Conservation (phyloP, 805 yeast species). For the Teunomyces kruisii region DNA sequence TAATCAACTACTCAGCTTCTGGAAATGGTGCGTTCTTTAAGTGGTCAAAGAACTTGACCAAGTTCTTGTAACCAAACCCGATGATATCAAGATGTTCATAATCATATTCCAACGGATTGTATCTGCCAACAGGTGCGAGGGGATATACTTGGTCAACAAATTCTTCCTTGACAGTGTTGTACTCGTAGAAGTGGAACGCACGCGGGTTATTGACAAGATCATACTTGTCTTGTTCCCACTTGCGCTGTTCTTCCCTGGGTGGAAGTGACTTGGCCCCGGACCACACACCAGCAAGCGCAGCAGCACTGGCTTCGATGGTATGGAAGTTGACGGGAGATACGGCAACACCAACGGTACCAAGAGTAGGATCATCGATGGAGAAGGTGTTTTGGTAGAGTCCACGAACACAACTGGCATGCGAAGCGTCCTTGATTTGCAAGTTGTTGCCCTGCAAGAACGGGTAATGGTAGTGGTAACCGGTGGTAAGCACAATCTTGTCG, state of each 20-base stretch:
- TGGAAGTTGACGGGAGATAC: constrained; percentile 47
- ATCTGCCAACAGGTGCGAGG: constrained; percentile 7
- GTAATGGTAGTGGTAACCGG: constrained; percentile 37
- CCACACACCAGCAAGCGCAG: constrained; percentile 62
- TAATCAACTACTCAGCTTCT: background rate
- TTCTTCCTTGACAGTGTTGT: constrained; percentile 8
- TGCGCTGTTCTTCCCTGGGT: constrained; percentile 33
- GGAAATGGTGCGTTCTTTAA: background rate
- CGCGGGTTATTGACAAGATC: constrained; percentile 7
- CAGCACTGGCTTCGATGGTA: constrained; percentile 50
- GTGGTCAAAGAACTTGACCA: constrained; percentile 7
- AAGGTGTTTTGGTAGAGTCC: constrained; percentile 28
- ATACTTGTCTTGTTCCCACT: constrained; percentile 26
- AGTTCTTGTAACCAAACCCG: constrained; percentile 5
- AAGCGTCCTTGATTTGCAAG: background rate
- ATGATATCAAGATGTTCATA: constrained; percentile 1
- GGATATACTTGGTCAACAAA: background rate
- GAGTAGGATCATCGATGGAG: constrained; percentile 41
- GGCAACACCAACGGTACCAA: constrained; percentile 42
- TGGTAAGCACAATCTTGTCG: constrained; percentile 23
- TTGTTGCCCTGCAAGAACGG: constrained; percentile 26
- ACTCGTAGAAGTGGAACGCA: constrained; percentile 35
- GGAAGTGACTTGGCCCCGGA: constrained; percentile 42
- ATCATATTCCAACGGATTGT: constrained; percentile 4
- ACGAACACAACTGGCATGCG: constrained; percentile 1